Conservation (phyloP, 2,329 filamentous ascomycete species). For the Nemania serpens region DNA sequence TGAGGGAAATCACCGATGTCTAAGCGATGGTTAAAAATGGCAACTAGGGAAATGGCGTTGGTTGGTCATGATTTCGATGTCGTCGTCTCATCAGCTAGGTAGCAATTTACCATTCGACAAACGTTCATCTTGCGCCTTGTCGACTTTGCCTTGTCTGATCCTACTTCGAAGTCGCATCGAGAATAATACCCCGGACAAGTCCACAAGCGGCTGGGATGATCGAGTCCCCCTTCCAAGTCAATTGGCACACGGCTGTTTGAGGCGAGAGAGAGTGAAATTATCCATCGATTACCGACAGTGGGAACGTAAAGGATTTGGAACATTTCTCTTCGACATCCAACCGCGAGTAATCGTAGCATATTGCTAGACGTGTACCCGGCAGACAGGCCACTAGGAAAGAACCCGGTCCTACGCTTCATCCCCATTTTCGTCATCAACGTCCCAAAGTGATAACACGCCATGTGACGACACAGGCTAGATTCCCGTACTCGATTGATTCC, state of each 20-base stretch:
- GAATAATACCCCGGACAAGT: neutral
- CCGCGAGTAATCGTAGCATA: neutral
- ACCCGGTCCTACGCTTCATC: neutral
- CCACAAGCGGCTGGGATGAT: neutral
- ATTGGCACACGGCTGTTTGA: neutral
- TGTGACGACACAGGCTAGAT: neutral
- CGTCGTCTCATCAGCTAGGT: slow-evolving; percentile 30
- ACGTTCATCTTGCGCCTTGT: slow-evolving; percentile 22
- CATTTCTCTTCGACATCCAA: neutral
- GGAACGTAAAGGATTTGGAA: neutral
- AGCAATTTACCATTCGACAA: slow-evolving; percentile 30
- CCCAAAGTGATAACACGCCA: neutral
- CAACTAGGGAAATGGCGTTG: slow-evolving; percentile 30
- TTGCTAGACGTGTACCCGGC: neutral
- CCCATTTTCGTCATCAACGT: neutral
- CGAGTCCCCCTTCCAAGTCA: neutral
- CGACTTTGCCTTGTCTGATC: slow-evolving; percentile 12
- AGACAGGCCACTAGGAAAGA: slow-evolving; percentile 4
- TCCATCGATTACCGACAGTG: neutral
- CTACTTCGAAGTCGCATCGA: slow-evolving; percentile 6
- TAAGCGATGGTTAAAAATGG: slow-evolving; percentile 27
- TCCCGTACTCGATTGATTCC: neutral
- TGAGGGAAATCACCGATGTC: slow-evolving; percentile 32
- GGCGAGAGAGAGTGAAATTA: neutral
- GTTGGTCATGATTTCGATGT: slow-evolving; percentile 32